Conservation (phyloP, 805 yeast species). For the Myxozyma sirexii region DNA sequence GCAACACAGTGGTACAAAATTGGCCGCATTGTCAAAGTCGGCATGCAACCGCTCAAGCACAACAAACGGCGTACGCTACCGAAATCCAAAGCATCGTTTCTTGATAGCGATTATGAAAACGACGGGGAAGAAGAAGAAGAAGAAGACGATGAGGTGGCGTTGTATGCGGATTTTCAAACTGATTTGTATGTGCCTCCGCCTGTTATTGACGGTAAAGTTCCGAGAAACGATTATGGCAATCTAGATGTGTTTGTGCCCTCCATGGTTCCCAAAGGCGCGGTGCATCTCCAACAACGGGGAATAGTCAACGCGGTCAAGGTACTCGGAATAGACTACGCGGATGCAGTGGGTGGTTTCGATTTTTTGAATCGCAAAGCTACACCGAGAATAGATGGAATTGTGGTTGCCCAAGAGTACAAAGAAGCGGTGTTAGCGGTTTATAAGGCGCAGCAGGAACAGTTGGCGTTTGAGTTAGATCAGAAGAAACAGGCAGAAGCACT, state of each 20-base stretch:
- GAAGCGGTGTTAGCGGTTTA: constrained; percentile 61
- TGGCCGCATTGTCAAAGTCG: constrained; percentile 75
- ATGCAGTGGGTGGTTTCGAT: constrained; percentile 85
- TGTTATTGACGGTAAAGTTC: constrained; percentile 64
- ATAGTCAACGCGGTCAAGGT: constrained; percentile 72
- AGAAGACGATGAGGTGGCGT: constrained; percentile 56
- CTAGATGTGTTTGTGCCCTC: constrained; percentile 74
- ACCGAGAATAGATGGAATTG: constrained; percentile 73
- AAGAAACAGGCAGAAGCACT: constrained; percentile 35
- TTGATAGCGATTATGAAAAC: constrained; percentile 40
- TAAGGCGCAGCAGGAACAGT: constrained; percentile 23
- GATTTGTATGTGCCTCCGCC: constrained; percentile 68
- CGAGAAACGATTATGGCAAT: constrained; percentile 79
- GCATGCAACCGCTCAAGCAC: constrained; percentile 64
- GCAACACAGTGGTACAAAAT: constrained; percentile 84
- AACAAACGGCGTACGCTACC: constrained; percentile 41
- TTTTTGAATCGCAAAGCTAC: constrained; percentile 57
- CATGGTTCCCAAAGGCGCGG: constrained; percentile 85
- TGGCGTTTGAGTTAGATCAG: constrained; percentile 19
- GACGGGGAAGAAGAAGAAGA: constrained; percentile 44
- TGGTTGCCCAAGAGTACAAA: constrained; percentile 62
- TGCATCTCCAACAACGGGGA: constrained; percentile 50
- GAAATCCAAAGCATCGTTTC: constrained; percentile 36
- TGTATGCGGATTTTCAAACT: constrained; percentile 82
- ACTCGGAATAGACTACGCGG: constrained; percentile 75